phyloP scores from a whole-genome alignment of 495 filamentous ascomycete species.

The Neurospora discreta region DNA sequence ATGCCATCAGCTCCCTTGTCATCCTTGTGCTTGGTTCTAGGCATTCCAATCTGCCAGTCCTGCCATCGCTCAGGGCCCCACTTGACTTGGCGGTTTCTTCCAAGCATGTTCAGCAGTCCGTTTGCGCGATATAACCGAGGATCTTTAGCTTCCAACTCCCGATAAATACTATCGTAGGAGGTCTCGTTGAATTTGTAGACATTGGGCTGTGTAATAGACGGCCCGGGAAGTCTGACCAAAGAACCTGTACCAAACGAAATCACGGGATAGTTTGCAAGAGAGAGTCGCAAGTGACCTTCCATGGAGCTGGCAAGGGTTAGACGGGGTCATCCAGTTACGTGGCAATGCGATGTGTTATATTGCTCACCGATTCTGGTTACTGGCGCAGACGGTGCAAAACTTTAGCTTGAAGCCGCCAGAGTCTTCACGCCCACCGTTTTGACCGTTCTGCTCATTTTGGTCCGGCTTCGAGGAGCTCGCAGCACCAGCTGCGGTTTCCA shows the following conservation, averaged over 20 bases:
- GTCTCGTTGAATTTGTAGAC: constrained; percentile 95
- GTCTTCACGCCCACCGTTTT: constrained; percentile 32
- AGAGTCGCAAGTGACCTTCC: constrained; percentile 90
- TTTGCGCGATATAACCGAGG: constrained; percentile 81
- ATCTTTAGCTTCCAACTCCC: constrained; percentile 76
- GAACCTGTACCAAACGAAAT: constrained; percentile 98
- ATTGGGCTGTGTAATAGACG: constrained; percentile 83
- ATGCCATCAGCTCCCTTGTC: constrained; percentile 69
- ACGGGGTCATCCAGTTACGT: neutral
- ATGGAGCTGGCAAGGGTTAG: constrained; percentile 52
- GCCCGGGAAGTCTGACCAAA: constrained; percentile 86
- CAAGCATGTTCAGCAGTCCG: constrained; percentile 90
- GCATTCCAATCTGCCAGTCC: constrained; percentile 85
- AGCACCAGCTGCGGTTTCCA: constrained; percentile 26
- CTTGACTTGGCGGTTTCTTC: constrained; percentile 83
- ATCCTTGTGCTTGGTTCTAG: constrained; percentile 50
- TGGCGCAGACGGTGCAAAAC: constrained; percentile 98
- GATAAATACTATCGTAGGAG: constrained; percentile 85
- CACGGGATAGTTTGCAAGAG: constrained; percentile 77
- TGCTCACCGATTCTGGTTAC: constrained; percentile 81
- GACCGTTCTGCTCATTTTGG: constrained; percentile 3
- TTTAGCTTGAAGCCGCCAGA: constrained; percentile 62
- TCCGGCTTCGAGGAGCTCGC: constrained; percentile 14
- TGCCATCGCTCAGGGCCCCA: constrained; percentile 96
- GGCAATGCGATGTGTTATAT: neutral